These are phyloP conservation scores for Calocybe indica DNA, from an alignment of 768 basidiomycete species.

Conservation along the genomic window DNA sequence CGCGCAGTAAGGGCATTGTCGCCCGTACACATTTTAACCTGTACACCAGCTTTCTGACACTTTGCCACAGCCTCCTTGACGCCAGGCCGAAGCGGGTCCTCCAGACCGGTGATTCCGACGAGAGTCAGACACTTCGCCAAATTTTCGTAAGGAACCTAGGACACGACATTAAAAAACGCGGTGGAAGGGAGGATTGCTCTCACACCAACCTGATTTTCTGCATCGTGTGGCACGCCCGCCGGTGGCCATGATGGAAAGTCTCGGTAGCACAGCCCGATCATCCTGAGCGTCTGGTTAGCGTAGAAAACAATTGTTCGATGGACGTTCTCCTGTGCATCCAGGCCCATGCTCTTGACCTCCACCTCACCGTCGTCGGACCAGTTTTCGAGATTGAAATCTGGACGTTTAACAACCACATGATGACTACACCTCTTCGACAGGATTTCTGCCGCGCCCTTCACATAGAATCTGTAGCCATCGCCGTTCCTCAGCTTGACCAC, in stretches of 20 bases:
- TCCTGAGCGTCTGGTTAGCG: slow-evolving; percentile 71
- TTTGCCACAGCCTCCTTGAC: slow-evolving; percentile 44
- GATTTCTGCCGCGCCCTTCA: slow-evolving; percentile 77
- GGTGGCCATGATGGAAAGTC: slow-evolving; percentile 68
- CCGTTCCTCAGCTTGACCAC: slow-evolving; percentile 41
- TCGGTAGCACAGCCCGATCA: slow-evolving; percentile 70
- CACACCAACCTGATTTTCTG: too few relatives aligned
- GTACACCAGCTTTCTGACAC: slow-evolving; percentile 46
- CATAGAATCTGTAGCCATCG: slow-evolving; percentile 41
- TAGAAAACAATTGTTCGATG: slow-evolving; percentile 72
- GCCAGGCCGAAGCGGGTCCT: slow-evolving; percentile 52
- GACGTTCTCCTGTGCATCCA: background rate
- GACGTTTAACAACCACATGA: slow-evolving; percentile 44
- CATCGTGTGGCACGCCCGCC: background rate
- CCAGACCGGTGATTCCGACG: slow-evolving; percentile 50
- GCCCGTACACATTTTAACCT: slow-evolving; percentile 44
- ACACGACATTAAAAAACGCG: too few relatives aligned
- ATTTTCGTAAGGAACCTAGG: too few relatives aligned
- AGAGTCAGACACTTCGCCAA: slow-evolving; percentile 39
- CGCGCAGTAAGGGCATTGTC: slow-evolving; percentile 48
- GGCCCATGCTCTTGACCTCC: too few relatives aligned
- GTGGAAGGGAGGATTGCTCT: too few relatives aligned
- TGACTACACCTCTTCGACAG: slow-evolving; percentile 48
- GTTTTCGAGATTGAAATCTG: slow-evolving; percentile 2
- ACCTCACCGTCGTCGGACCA: background rate